phyloP scores from a whole-genome alignment of 768 basidiomycete genomes.

The Paxillus involutus region DNA sequence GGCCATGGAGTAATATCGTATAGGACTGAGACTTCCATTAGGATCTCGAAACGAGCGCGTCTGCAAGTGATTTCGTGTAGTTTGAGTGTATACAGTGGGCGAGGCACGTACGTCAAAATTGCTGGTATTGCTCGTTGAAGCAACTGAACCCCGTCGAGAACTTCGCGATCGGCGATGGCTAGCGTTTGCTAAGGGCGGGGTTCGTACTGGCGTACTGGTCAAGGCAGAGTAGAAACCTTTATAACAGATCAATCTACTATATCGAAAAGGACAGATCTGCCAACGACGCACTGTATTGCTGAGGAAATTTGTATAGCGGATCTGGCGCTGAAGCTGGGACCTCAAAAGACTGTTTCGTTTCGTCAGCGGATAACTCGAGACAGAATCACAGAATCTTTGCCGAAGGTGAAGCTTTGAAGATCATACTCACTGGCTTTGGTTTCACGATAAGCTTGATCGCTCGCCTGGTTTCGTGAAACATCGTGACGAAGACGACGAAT shows the following conservation, averaged over 20 bases:
- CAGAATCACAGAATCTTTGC: neutral
- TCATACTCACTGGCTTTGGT: slow-evolving; percentile 27
- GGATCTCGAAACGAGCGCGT: neutral
- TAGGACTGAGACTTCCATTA: neutral
- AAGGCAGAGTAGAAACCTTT: slow-evolving; percentile 23
- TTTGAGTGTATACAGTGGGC: neutral
- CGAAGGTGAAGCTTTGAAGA: neutral
- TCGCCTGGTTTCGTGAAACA: slow-evolving; percentile 13
- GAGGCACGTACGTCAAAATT: neutral
- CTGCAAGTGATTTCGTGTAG: neutral
- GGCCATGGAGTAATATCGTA: neutral
- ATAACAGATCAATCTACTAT: neutral
- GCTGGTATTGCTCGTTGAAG: neutral
- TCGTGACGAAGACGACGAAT: neutral
- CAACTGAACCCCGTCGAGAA: neutral
- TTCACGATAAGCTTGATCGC: slow-evolving; percentile 25
- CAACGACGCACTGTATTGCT: slow-evolving; percentile 16
- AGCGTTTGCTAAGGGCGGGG: neutral
- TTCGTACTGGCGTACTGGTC: slow-evolving; percentile 2
- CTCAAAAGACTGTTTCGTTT: slow-evolving; percentile 23
- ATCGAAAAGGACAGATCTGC: neutral
- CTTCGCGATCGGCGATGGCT: neutral
- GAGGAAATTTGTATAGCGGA: slow-evolving; percentile 25
- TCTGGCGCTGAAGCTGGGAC: slow-evolving; percentile 25
- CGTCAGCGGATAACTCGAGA: neutral